Percentiles rank a stretch among this genome's conserved stretches.
Conservation (phyloP, 495 filamentous ascomycete species). For the Aspergillus heteromorphus region DNA sequence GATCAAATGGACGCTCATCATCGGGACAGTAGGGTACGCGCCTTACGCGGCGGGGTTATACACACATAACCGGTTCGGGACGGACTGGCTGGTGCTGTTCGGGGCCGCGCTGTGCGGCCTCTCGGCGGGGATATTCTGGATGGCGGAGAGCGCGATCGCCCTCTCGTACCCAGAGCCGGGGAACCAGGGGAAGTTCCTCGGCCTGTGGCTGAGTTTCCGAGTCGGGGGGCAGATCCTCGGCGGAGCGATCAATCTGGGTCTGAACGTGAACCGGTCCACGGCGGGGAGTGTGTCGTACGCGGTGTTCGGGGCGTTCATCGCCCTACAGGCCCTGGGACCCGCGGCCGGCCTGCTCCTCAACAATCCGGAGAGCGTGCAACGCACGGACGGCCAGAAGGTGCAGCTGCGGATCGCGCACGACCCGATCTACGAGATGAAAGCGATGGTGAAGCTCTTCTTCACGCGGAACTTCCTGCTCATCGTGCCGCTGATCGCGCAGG, state of each 20-base stretch:
- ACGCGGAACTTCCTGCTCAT: slow-evolving; percentile 50
- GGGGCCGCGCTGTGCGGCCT: slow-evolving; percentile 62
- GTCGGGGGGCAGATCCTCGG: slow-evolving; percentile 59
- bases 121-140: slow-evolving; percentile 64
- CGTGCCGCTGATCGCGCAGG: slow-evolving; percentile 56
- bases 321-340: slow-evolving; percentile 52
- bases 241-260: slow-evolving; percentile 56
- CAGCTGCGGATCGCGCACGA: slow-evolving; percentile 42
- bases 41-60: slow-evolving; percentile 63
- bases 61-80: slow-evolving; percentile 59
- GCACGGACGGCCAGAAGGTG: slow-evolving; percentile 51
- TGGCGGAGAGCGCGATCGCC: slow-evolving; percentile 60
- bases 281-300: slow-evolving; percentile 58
- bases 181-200: slow-evolving; percentile 55
- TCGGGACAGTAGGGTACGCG: slow-evolving; percentile 62
- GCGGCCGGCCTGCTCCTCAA: slow-evolving; percentile 51
- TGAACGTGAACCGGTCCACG: slow-evolving; percentile 48
- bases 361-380: slow-evolving; percentile 47
- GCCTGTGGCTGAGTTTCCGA: slow-evolving; percentile 59
- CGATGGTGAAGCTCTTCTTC: slow-evolving; percentile 45
- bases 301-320: slow-evolving; percentile 58
- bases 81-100: slow-evolving; percentile 57
- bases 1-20: slow-evolving; percentile 58
- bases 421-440: slow-evolving; percentile 46
- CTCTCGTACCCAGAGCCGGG: slow-evolving; percentile 59